These are phyloP conservation scores for Peniophora sp. DNA, from an alignment of 1,284 basidiomycete genomes.

Conservation along the genomic window DNA sequence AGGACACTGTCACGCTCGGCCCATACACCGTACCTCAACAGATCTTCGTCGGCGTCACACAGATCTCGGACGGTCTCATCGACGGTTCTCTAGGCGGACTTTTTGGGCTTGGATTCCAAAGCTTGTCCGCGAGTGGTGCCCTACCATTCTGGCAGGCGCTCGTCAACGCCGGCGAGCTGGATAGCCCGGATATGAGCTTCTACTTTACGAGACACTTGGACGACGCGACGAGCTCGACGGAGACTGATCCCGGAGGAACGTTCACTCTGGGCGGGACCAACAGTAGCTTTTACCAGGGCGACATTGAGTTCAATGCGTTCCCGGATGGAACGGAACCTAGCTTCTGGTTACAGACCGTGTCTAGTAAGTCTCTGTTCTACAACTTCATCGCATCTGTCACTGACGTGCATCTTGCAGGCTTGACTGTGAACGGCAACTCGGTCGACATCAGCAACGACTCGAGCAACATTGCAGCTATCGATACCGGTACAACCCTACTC, in stretches of 20 bases:
- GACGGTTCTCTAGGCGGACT: slow-evolving; percentile 16
- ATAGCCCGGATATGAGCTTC: slow-evolving; percentile 52
- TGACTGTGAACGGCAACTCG: slow-evolving; percentile 48
- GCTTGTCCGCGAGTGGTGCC: slow-evolving; percentile 42
- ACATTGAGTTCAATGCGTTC: slow-evolving; percentile 54
- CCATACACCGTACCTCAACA: slow-evolving; percentile 39
- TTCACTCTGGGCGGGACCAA: slow-evolving; percentile 76
- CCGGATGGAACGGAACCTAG: slow-evolving; percentile 22
- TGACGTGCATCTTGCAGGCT: slow-evolving; percentile 14
- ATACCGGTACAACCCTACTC: slow-evolving; percentile 73
- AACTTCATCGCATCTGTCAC: not conserved
- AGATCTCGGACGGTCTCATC: slow-evolving; percentile 11
- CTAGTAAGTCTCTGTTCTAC: not conserved
- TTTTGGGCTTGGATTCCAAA: slow-evolving; percentile 21
- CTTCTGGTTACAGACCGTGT: slow-evolving; percentile 50
- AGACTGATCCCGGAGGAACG: slow-evolving; percentile 50
- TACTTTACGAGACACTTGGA: slow-evolving; percentile 35
- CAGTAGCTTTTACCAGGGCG: slow-evolving; percentile 49
- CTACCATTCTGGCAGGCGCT: slow-evolving; percentile 70
- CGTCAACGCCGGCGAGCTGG: slow-evolving; percentile 35
- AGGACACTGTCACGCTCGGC: slow-evolving; percentile 44
- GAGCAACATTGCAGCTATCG: slow-evolving; percentile 55
- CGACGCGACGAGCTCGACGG: slow-evolving; percentile 19
- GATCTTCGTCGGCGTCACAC: slow-evolving; percentile 23
- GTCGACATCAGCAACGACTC: slow-evolving; percentile 37